Base-by-base conservation (phyloP, 2,329 filamentous ascomycete genomes). In the Cladosporium sp. region DNA sequence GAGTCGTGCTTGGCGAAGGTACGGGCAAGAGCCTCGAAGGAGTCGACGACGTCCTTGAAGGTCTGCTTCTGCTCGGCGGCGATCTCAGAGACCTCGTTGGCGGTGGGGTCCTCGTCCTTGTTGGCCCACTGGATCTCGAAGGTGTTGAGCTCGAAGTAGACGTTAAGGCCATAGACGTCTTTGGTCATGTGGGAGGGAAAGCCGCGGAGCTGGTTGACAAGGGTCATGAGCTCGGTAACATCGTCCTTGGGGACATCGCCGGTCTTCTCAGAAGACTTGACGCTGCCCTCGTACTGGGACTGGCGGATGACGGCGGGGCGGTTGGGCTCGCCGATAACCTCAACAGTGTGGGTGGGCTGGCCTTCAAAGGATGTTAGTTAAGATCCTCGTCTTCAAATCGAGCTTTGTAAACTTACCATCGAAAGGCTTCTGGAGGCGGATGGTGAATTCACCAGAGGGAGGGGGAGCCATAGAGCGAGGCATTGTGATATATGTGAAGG, bases 61-160 rank as follows among this genome's bases (percentile, higher is more conserved):
- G 68, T 68, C 47, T 72, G 65, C 62, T 71, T 73, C 55, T 68
- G 65, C 65, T 73, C 70, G 6, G 56, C 62, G 1, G 64, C 64
- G 15, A 72, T 54, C 50, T 70, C 67, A 13, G 56, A 57, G 2
- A 66, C 58, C 9, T 60, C 60, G 24, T 60, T 60, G 30, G 65
- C 59, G 3, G 63, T 61, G 3, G 64, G 55, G 48, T 71, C 69
- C 13, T 70, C 65, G 22, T 71, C 69, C 50, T 64, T 59, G 51
- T 70, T 72, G 32, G 58, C 56, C 70, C 70, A 73, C 55, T 73
- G 69, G 29, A 72, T 68, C 51, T 72, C 70, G 49, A 71, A 65
- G 2, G 69, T 72, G 56, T 67, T 67, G 55, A 72, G 67, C 42
- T 71, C 68, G 24, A 73, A 52, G 57, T 67, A 69, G 17, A 63